phyloP scores from a whole-genome alignment of 495 filamentous ascomycete species.

The Trichoderma virens region DNA sequence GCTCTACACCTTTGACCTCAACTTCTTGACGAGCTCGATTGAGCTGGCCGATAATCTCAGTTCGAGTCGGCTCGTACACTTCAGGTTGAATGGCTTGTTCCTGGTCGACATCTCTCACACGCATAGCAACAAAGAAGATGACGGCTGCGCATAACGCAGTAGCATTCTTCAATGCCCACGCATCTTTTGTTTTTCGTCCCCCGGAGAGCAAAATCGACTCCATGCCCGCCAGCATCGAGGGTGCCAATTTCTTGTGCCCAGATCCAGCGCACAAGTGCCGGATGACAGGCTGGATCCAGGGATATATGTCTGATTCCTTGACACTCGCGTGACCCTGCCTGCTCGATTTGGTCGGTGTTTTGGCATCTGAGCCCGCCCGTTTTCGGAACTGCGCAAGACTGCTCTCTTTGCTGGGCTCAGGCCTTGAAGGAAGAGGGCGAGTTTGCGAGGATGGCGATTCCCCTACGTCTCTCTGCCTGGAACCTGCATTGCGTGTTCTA shows the following conservation, averaged over 20 bases:
- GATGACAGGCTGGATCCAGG: conserved; percentile 60
- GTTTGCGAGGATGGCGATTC: background rate
- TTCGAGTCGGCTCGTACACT: conserved; percentile 31
- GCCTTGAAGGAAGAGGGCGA: conserved; percentile 16
- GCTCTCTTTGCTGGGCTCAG: conserved; percentile 24
- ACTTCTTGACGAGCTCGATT: conserved; percentile 27
- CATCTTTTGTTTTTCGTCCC: conserved; percentile 33
- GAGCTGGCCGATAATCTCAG: conserved; percentile 31
- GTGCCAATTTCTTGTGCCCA: conserved; percentile 28
- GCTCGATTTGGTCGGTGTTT: conserved; percentile 13
- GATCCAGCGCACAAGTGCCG: conserved; percentile 50
- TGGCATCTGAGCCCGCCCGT: background rate
- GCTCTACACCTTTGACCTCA: conserved; percentile 22
- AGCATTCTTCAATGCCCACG: conserved; percentile 45
- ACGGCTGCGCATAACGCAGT: conserved; percentile 57
- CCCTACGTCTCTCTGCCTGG: background rate
- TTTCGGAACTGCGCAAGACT: conserved; percentile 30
- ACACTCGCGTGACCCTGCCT: background rate
- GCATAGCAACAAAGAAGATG: conserved; percentile 51
- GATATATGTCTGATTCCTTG: conserved; percentile 39
- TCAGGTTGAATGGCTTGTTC: conserved; percentile 18
- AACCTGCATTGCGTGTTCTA: background rate
- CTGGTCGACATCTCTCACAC: conserved; percentile 30
- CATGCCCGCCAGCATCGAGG: conserved; percentile 36
- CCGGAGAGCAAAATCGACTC: conserved; percentile 32